A percentile compares a stretch with the other conserved stretches of the same genome.
These are phyloP conservation scores for Phytophthora sp. DNA, from an alignment of 352 stramenopile species.

Conservation along the genomic window DNA sequence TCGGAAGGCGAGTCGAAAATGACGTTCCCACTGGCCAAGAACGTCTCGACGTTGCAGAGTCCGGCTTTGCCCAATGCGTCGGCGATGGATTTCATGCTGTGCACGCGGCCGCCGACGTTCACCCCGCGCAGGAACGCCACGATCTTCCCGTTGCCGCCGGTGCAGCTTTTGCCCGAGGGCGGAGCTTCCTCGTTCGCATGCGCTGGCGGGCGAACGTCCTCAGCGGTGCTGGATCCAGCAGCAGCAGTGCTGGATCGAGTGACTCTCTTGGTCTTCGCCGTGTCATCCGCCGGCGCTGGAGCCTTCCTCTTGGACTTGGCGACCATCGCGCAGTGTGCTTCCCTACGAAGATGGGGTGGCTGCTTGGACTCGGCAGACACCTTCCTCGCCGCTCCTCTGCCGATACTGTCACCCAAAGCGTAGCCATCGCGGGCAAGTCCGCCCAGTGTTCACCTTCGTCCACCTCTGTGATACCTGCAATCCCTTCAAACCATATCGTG, in stretches of 20 bases:
- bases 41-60: slow-evolving; percentile 31
- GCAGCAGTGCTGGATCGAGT: slow-evolving; percentile 4
- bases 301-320: slow-evolving; percentile 19
- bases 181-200: background rate
- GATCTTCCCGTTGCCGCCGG: slow-evolving; percentile 12
- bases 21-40: slow-evolving; percentile 42
- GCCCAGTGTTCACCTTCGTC: slow-evolving; percentile 1
- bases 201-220: background rate
- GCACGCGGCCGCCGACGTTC: slow-evolving; percentile 33
- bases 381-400: too few species aligned
- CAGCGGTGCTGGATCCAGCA: background rate
- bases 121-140: slow-evolving; percentile 42
- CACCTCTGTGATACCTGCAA: background rate
- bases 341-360: background rate
- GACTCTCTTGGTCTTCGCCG: slow-evolving; percentile 2
- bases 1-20: slow-evolving; percentile 11
- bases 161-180: background rate
- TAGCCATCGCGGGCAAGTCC: background rate
- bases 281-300: background rate
- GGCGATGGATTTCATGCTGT: slow-evolving; percentile 41
- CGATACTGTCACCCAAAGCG: background rate
- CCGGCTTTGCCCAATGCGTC: slow-evolving; percentile 17
- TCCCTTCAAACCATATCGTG: background rate
- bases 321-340: background rate
- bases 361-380: background rate